Conservation (phyloP, 2,329 filamentous ascomycete genomes). For the Alternaria angustiovoidea region DNA sequence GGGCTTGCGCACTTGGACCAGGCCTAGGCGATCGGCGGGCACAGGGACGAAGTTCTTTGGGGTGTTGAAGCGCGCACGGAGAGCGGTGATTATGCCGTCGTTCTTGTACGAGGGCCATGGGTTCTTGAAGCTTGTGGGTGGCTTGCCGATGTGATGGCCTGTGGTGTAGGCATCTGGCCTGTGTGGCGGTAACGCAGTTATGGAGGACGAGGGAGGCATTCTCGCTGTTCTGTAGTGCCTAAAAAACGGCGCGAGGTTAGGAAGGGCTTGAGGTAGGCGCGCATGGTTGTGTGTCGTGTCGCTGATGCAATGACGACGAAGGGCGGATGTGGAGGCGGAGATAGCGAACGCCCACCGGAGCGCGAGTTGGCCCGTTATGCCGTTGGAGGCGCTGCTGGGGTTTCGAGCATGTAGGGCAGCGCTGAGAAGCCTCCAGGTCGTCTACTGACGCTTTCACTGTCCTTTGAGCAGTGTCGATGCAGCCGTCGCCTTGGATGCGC, state of each 20-base stretch:
- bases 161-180: constrained; percentile 35
- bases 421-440: neutral
- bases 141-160: constrained; percentile 54
- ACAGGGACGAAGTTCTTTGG: constrained; percentile 58
- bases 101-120: constrained; percentile 58
- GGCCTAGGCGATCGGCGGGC: constrained; percentile 50
- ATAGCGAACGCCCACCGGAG: constrained; percentile 15
- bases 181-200: constrained; percentile 24
- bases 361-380: constrained; percentile 8
- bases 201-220: constrained; percentile 28
- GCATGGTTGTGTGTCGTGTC: constrained; percentile 13
- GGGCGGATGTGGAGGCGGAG: constrained; percentile 15
- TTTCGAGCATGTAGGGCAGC: neutral
- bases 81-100: constrained; percentile 30
- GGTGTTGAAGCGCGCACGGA: constrained; percentile 50
- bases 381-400: neutral
- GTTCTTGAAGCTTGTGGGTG: constrained; percentile 58
- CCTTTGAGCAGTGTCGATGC: neutral
- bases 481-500: neutral
- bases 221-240: constrained; percentile 12
- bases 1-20: constrained; percentile 55
- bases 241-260: constrained; percentile 18
- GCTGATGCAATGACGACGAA: constrained; percentile 20
- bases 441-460: neutral
- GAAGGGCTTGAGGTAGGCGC: constrained; percentile 1